Conservation (phyloP, 306 rosid genomes). For the Medicago arabica region DNA sequence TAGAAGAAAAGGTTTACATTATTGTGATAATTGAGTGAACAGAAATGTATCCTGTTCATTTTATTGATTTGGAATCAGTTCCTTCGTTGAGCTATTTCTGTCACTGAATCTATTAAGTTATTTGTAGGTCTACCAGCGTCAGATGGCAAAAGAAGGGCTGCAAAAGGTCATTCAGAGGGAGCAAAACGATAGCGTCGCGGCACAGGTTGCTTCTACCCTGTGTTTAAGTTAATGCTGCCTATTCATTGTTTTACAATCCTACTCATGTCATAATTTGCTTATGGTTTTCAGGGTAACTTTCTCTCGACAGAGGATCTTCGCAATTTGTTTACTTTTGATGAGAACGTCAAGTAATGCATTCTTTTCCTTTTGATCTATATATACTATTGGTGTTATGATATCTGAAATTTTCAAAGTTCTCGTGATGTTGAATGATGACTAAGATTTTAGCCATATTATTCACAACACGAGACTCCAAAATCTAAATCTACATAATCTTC, state of each 20-base stretch:
- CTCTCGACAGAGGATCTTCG: slow-evolving; percentile 93
- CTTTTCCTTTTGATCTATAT: slow-evolving; percentile 24
- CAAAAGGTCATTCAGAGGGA: slow-evolving; percentile 96
- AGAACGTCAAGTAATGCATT: slow-evolving; percentile 64
- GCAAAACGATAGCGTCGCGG: slow-evolving; percentile 58
- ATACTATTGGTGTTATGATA: slow-evolving; percentile 21
- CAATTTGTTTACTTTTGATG: slow-evolving; percentile 85
- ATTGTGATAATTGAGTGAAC: slow-evolving; percentile 39
- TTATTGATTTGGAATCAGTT: slow-evolving; percentile 34
- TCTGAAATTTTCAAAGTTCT: slow-evolving; percentile 16
- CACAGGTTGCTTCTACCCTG: slow-evolving; percentile 62
- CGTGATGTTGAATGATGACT: slow-evolving; percentile 1
- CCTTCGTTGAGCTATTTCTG: slow-evolving; percentile 24
- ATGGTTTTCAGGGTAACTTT: slow-evolving; percentile 65
- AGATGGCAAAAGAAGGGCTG: slow-evolving; percentile 98
- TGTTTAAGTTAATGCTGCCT: slow-evolving; percentile 35
- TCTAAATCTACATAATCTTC: too few relatives aligned
- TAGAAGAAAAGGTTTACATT: slow-evolving; percentile 86
- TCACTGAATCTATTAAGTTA: slow-evolving; percentile 20
- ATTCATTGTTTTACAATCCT: slow-evolving; percentile 37
- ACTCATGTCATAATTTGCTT: slow-evolving; percentile 19
- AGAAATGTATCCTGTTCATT: slow-evolving; percentile 26
- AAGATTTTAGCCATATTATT: not conserved
- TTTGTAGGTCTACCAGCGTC: slow-evolving; percentile 92
- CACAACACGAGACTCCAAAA: too few relatives aligned